Conservation (phyloP, 495 filamentous ascomycete species). For the Penicillium robsamsonii region DNA sequence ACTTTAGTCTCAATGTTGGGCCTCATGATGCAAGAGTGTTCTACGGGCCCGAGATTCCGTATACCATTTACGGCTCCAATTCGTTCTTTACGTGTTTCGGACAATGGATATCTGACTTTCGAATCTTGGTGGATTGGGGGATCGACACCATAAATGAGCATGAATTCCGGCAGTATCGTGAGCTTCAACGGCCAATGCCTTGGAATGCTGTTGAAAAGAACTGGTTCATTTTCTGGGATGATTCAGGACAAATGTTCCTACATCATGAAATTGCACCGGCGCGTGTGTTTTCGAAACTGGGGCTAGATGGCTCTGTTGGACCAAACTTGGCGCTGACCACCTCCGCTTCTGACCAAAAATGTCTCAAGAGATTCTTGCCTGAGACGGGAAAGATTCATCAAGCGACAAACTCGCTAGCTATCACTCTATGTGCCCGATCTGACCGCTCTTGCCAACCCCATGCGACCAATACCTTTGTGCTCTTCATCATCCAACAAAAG, state of each 20-base stretch:
- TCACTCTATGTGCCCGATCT: conserved; percentile 51
- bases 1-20: conserved; percentile 38
- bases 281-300: conserved; percentile 45
- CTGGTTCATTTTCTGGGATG: conserved; percentile 57
- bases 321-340: conserved; percentile 35
- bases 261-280: conserved; percentile 50
- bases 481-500: conserved; percentile 55
- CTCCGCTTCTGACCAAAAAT: conserved; percentile 32
- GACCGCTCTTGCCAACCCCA: conserved; percentile 41
- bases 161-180: conserved; percentile 38
- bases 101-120: conserved; percentile 51
- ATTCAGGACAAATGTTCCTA: conserved; percentile 37
- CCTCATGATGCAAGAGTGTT: conserved; percentile 55
- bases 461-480: conserved; percentile 47
- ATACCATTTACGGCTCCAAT: conserved; percentile 50
- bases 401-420: conserved; percentile 52
- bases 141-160: conserved; percentile 13
- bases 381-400: conserved; percentile 50
- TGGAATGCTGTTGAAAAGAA: conserved; percentile 51
- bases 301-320: conserved; percentile 39
- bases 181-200: conserved; percentile 45
- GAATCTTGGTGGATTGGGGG: conserved; percentile 44
- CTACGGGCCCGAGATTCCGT: conserved; percentile 47
- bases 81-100: conserved; percentile 51
- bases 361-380: conserved; percentile 38